A percentile compares a stretch with the other conserved stretches of the same genome.
These are phyloP conservation scores for Apiospora sp. DNA, from an alignment of 2,329 filamentous ascomycete species.

Conservation along the genomic window DNA sequence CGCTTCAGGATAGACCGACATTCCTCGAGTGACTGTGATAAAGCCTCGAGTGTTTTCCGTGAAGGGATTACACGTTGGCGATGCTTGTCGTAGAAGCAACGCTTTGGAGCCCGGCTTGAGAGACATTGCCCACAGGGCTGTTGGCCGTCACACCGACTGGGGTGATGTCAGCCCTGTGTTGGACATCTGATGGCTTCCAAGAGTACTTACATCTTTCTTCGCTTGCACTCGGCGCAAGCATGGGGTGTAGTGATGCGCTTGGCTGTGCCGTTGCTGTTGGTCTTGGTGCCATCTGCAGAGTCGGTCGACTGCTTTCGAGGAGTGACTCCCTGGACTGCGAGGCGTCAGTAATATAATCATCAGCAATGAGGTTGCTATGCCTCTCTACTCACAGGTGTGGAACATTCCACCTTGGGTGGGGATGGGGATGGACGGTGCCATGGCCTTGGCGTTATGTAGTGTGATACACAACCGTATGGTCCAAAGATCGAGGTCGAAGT, in stretches of 20 bases:
- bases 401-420: constrained; percentile 61
- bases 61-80: constrained; percentile 79
- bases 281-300: constrained; percentile 44
- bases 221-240: constrained; percentile 65
- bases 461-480: neutral
- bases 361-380: too few relatives aligned
- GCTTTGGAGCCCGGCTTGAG: constrained; percentile 80
- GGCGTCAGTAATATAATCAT: constrained; percentile 17
- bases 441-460: constrained; percentile 31
- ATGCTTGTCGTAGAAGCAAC: constrained; percentile 83
- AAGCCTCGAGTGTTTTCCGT: constrained; percentile 71
- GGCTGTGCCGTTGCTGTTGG: constrained; percentile 40
- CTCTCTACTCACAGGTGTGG: constrained; percentile 50
- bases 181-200: constrained; percentile 25
- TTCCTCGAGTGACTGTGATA: constrained; percentile 71
- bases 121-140: constrained; percentile 85
- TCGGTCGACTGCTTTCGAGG: constrained; percentile 57
- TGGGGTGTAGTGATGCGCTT: constrained; percentile 47
- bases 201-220: constrained; percentile 72
- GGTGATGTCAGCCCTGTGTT: constrained; percentile 37
- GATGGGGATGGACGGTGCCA: constrained; percentile 56
- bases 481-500: constrained; percentile 16
- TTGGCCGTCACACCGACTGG: constrained; percentile 76
- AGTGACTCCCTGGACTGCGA: constrained; percentile 57
- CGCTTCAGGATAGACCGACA: constrained; percentile 69